These are phyloP conservation scores for Hypoxylon lienhwacheense DNA, from an alignment of 495 filamentous ascomycete species.

Conservation along the genomic window DNA sequence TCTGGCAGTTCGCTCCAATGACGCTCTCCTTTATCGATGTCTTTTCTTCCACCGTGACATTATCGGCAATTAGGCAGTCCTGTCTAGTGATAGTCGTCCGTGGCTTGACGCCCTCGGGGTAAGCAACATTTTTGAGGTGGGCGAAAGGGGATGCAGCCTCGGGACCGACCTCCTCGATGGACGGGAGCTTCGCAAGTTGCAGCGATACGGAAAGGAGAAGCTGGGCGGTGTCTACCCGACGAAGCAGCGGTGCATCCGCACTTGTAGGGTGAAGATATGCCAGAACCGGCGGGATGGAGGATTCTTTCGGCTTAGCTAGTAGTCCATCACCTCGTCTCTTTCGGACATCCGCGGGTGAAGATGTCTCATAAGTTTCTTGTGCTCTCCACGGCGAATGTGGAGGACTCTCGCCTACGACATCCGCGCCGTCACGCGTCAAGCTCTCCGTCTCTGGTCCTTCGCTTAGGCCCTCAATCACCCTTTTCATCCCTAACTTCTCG, in stretches of 20 bases:
- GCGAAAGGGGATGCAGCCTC: constrained; percentile 67
- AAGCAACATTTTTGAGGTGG: constrained; percentile 75
- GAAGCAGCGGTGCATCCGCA: constrained; percentile 60
- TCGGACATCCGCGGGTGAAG: constrained; percentile 25
- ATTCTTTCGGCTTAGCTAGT: constrained; percentile 18
- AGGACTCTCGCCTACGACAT: constrained; percentile 14
- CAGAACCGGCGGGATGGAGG: constrained; percentile 67
- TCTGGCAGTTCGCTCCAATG: constrained; percentile 81
- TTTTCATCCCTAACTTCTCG: constrained; percentile 71
- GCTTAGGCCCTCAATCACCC: constrained; percentile 57
- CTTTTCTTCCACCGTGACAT: constrained; percentile 81
- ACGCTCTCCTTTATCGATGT: constrained; percentile 85
- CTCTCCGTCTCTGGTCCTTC: constrained; percentile 8
- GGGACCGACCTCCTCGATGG: constrained; percentile 65
- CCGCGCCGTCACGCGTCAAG: constrained; percentile 15
- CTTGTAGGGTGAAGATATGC: constrained; percentile 69
- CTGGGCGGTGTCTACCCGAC: constrained; percentile 83
- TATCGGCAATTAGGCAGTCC: constrained; percentile 80
- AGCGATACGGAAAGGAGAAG: constrained; percentile 79
- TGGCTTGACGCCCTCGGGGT: constrained; percentile 73
- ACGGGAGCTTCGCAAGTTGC: constrained; percentile 74
- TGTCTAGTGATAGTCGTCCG: constrained; percentile 72
- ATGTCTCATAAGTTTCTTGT: constrained; percentile 28
- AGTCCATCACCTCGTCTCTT: constrained; percentile 19
- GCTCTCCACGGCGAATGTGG: constrained; percentile 35